These are phyloP conservation scores for Phlegmacium glaucopus DNA, from an alignment of 768 basidiomycete genomes.

Conservation along the genomic window DNA sequence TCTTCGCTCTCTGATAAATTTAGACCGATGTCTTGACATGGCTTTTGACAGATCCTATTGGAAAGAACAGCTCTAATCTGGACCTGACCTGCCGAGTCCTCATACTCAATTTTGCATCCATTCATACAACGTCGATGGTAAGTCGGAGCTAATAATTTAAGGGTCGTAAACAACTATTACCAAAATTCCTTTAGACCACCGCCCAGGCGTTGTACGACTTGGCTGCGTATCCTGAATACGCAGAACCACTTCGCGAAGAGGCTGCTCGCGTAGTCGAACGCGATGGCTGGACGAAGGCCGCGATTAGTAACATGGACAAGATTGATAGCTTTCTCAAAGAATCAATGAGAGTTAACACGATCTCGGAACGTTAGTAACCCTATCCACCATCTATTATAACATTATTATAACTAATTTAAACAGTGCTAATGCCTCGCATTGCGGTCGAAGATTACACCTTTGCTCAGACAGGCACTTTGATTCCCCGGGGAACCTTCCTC, in stretches of 20 bases:
- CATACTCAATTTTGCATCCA: conserved; percentile 36
- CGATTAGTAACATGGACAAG: conserved; percentile 33
- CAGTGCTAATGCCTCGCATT: conserved; percentile 17
- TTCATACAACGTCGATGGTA: conserved; percentile 40
- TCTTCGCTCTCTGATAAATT: neutral
- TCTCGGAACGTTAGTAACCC: conserved; percentile 16
- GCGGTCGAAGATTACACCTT: conserved; percentile 15
- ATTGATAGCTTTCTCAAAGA: conserved; percentile 47
- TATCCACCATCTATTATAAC: neutral
- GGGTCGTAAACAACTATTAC: neutral
- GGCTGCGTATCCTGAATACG: conserved; percentile 22
- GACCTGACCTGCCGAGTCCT: conserved; percentile 27
- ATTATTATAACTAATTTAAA: conserved; percentile 10
- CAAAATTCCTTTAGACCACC: conserved; percentile 14
- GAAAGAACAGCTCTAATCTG: conserved; percentile 17
- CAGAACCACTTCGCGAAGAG: conserved; percentile 16
- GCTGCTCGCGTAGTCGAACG: conserved; percentile 22
- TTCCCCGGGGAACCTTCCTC: conserved; percentile 11
- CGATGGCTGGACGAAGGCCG: conserved; percentile 39
- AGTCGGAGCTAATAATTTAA: neutral
- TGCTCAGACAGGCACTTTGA: conserved; percentile 12
- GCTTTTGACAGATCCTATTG: conserved; percentile 22
- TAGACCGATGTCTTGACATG: conserved; percentile 19
- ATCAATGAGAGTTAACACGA: conserved; percentile 27
- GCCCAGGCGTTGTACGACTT: conserved; percentile 27